A percentile compares a stretch with the other conserved stretches of the same genome.
Evolutionary conservation across 352 stramenopile genomes (phyloP).

Genomic region (Thalassiosira ordinaria): DNA sequence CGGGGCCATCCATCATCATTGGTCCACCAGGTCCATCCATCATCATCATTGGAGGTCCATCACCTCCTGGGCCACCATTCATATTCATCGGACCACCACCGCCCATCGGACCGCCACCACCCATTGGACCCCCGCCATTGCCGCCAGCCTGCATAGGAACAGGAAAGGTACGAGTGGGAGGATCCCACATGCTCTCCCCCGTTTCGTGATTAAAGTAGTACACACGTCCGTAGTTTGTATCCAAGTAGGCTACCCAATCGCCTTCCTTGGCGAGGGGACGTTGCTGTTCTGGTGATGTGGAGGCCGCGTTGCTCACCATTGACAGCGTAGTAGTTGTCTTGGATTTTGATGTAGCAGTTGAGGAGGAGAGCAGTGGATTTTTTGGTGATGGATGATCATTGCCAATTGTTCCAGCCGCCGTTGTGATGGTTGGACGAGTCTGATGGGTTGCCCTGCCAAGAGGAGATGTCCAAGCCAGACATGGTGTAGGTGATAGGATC

Average conservation of each 20-base stretch:
- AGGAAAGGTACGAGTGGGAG: constrained; percentile 49
- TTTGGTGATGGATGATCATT: too few species aligned
- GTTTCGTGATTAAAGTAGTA: constrained; percentile 61
- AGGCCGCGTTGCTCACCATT: constrained; percentile 15
- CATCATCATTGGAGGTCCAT: not conserved
- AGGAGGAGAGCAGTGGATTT: too few species aligned
- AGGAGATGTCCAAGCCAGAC: constrained; percentile 14
- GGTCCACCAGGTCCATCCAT: not conserved
- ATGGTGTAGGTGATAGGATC: not conserved
- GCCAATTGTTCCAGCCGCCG: not conserved
- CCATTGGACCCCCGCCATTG: too few species aligned
- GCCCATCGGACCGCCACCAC: not conserved
- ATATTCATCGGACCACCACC: not conserved
- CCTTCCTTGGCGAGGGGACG: constrained; percentile 33
- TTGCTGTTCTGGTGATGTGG: constrained; percentile 1
- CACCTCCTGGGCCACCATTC: not conserved
- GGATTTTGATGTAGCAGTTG: too few species aligned
- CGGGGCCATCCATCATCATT: not conserved
- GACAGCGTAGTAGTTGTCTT: too few species aligned
- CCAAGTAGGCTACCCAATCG: constrained; percentile 45
- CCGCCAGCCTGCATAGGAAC: not conserved
- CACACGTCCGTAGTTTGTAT: constrained; percentile 17
- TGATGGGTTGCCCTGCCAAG: not conserved
- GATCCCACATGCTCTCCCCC: constrained; percentile 46
- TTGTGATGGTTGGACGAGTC: not conserved